Conservation (phyloP, 108 stramenopile species). For the Discostella pseudostelligera region DNA sequence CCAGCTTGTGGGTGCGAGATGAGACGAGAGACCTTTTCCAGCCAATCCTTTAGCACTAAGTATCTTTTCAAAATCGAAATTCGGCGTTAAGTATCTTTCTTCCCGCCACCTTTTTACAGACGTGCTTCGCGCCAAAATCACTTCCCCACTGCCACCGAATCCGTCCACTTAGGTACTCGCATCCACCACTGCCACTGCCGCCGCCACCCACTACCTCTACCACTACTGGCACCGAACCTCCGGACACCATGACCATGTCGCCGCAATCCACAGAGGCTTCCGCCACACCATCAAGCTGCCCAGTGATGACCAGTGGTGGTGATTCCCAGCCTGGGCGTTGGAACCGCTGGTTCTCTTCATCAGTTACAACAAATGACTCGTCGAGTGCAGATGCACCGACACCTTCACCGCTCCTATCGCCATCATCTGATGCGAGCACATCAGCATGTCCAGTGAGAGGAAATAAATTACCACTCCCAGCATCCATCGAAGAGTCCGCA, state of each 20-base stretch:
- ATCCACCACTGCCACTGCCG: too few relatives aligned
- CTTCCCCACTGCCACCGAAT: neutral
- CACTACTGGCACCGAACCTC: constrained; percentile 9
- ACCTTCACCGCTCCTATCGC: neutral
- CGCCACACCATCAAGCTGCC: constrained; percentile 27
- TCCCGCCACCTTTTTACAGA: too few relatives aligned
- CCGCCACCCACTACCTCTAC: too few relatives aligned
- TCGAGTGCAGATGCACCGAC: neutral
- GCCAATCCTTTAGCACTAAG: too few relatives aligned
- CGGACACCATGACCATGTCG: neutral
- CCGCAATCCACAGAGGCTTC: constrained; percentile 1
- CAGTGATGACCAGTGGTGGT: constrained; percentile 24
- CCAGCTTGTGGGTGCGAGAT: too few relatives aligned
- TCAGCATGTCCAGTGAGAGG: constrained; percentile 31
- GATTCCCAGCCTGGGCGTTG: constrained; percentile 22
- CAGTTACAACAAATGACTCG: neutral
- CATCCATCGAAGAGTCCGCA: constrained; percentile 81
- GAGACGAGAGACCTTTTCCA: too few relatives aligned
- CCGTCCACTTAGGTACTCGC: too few relatives aligned
- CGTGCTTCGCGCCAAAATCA: constrained; percentile 7
- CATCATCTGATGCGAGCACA: too few relatives aligned
- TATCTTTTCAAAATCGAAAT: too few relatives aligned
- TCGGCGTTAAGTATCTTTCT: too few relatives aligned
- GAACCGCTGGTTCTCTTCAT: constrained; percentile 30
- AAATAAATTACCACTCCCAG: constrained; percentile 31